Evolutionary conservation across 2,329 filamentous ascomycete species (phyloP), one percentile per base, ranked within the genome.

Genomic region (Fusarium sp.): DNA sequence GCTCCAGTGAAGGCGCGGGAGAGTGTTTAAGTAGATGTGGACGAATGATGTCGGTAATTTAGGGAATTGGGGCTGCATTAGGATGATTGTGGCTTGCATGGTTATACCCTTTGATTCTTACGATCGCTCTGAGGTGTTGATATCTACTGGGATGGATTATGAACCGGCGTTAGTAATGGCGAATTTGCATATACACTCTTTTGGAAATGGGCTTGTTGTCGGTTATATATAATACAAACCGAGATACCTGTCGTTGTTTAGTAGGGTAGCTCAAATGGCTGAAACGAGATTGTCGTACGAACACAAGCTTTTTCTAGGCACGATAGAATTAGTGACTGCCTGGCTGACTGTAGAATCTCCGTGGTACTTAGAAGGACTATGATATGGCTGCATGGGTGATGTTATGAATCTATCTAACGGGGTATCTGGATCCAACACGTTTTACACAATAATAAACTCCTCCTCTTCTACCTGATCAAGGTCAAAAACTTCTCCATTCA

Each of bases 1-100:
- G 71, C 67, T 1, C 81, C 81, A 0, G 80, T 82, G 5, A 75
- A 77, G 35, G 78, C 77, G 5, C 73, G 72, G 8, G 81, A 84
- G 68, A 76, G 72, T 27, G 75, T 84, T 23, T 84, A 56, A 69
- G 21, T 14, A 41, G 18, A 15, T 39, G 21, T 13, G 41, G 4
- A 3, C 13, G 18, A 21, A 21, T 35, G 29, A n/a, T 18, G 4
- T 10, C 23, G 17, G 14, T 18, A 20, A 13, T 27, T 25, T 62
- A 29, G 41, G 49, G 46, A 21, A 33, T 18, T 17, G 53, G 35
- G n/a, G 33, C n/a, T 43, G 43, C 29, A 27, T 5, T 18, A 36
- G 3, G 18, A 58, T 23, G 39, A 21, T 7, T 17, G 39, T 47
- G 50, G 66, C 46, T 43, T 45, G 31, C 17, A 18, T 59, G 67